Evolutionary conservation across 768 basidiomycete species (phyloP).

Genomic region (Suillus americanus): DNA sequence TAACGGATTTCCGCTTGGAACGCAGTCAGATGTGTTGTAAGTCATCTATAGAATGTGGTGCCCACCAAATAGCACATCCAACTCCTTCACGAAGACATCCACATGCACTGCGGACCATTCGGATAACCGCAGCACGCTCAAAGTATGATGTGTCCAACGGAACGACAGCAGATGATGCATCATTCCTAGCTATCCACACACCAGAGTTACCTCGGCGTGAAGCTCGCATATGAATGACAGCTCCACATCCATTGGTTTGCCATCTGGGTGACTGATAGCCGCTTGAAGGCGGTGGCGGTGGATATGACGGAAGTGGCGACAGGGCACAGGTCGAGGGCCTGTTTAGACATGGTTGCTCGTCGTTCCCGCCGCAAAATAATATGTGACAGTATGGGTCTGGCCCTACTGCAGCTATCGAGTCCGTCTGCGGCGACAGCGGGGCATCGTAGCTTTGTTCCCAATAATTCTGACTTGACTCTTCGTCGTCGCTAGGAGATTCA

Average conservation of each 20-base stretch:
- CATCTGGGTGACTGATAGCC: slow-evolving; percentile 12
- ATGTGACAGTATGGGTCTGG: slow-evolving; percentile 30
- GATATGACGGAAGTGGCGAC: slow-evolving; percentile 38
- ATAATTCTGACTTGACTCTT: slow-evolving; percentile 31
- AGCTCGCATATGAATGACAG: slow-evolving; percentile 56
- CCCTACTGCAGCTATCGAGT: slow-evolving; percentile 13
- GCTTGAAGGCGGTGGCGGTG: slow-evolving; percentile 24
- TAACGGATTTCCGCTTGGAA: slow-evolving; percentile 60
- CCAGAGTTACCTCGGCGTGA: slow-evolving; percentile 49
- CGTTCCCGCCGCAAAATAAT: slow-evolving; percentile 44
- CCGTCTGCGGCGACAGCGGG: slow-evolving; percentile 24
- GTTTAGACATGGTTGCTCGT: slow-evolving; percentile 10
- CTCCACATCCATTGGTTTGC: slow-evolving; percentile 59
- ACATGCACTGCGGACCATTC: slow-evolving; percentile 55
- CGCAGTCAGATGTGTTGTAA: slow-evolving; percentile 12
- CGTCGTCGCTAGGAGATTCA: slow-evolving; percentile 28
- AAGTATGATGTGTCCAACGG: slow-evolving; percentile 60
- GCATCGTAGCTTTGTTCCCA: slow-evolving; percentile 35
- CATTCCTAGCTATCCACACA: slow-evolving; percentile 58
- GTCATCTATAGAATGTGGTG: slow-evolving; percentile 3
- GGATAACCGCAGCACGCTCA: slow-evolving; percentile 45
- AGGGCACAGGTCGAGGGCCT: slow-evolving; percentile 26
- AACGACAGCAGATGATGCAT: slow-evolving; percentile 53
- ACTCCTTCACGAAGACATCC: slow-evolving; percentile 69
- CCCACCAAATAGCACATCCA: slow-evolving; percentile 61